A percentile compares a stretch with the other conserved stretches of the same genome.
phyloP scores from a whole-genome alignment of 352 stramenopile genomes.

The Thalassiosira oceanica region DNA sequence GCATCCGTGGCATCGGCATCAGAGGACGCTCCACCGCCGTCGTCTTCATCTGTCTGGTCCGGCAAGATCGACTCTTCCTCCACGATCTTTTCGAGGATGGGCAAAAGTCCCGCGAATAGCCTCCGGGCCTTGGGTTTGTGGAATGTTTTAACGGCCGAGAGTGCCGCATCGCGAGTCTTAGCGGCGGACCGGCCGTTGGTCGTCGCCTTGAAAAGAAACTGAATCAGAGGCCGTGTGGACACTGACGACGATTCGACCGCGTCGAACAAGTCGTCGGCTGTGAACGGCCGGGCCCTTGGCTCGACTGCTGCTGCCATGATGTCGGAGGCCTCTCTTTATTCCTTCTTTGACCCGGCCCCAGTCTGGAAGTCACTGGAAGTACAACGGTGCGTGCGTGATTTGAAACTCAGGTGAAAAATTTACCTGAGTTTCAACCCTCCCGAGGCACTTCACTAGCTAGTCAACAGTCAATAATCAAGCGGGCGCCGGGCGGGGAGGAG shows the following conservation, averaged over 20 bases:
- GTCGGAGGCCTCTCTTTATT: too few relatives aligned
- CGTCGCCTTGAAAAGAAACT: conserved; percentile 19
- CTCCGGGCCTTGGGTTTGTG: conserved; percentile 38
- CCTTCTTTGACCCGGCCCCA: too few relatives aligned
- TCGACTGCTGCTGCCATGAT: too few relatives aligned
- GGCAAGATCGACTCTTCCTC: conserved; percentile 49
- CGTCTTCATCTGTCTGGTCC: conserved; percentile 20
- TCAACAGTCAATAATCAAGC: too few relatives aligned
- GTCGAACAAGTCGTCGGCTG: too few relatives aligned
- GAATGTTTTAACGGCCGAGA: conserved; percentile 23
- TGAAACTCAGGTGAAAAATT: too few relatives aligned
- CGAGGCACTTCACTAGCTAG: too few relatives aligned
- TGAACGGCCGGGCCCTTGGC: too few relatives aligned
- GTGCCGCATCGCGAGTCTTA: conserved; percentile 2
- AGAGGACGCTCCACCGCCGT: background rate
- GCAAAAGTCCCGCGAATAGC: conserved; percentile 52
- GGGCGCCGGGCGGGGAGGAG: too few relatives aligned
- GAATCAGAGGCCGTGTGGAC: conserved; percentile 8
- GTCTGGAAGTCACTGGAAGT: too few relatives aligned
- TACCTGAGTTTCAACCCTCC: too few relatives aligned
- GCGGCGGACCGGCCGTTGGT: background rate
- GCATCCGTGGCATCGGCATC: conserved; percentile 31
- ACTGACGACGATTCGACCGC: conserved; percentile 16
- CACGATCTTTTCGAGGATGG: conserved; percentile 32
- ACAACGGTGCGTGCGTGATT: too few relatives aligned